Base-by-base conservation (phyloP, 2,329 filamentous ascomycete species). In the Cladosporium sp. region DNA sequence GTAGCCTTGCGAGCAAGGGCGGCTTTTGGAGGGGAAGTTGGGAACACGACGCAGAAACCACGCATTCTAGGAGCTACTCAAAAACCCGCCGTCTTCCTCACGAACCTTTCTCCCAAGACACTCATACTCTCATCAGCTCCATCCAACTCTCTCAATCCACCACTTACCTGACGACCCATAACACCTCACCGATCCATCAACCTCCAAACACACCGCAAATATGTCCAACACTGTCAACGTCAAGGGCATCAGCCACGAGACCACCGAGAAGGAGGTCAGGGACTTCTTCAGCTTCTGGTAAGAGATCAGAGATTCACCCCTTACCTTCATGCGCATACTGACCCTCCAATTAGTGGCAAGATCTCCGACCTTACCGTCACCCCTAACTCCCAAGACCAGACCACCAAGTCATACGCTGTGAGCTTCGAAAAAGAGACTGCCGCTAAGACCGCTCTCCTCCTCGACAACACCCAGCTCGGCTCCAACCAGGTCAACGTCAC, bases 271-370 rank as follows among this genome's bases (percentile, higher is more conserved):
- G 81, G 93, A 98, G 81, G 89, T 99, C 74, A 88, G 88, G 76
- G 93, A 97, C 77, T 99, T 99, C 85, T 99, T 99, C 85, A 95
- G 91, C 84, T 98, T 98, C 80, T 89, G 87, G 92, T 94, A 85
- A 78, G 87, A 75, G 53, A 56, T 26, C 12, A 12, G 18, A 55
- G 58, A 66, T 3, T 50, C 33, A 18, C n/a, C 28, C 35, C 37
- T 60, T 58, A 53, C 62, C 33, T 53, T 28, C 5, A 3, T 16
- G 1, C 23, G 1, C 28, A 23, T 16, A 53, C 63, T 53, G 31
- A 65, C 64, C 5, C 31, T 52, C 21, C 16, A 44, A 28, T 56
- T 76, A 95, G 92, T 78, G 95, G 95, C 79, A 98, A 97, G 85
- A 96, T 99, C 79, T 89, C 88, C 71, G 86, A 86, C 73, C 85